Conservation (phyloP, 305 asterid species). For the Petunia hybrid region DNA sequence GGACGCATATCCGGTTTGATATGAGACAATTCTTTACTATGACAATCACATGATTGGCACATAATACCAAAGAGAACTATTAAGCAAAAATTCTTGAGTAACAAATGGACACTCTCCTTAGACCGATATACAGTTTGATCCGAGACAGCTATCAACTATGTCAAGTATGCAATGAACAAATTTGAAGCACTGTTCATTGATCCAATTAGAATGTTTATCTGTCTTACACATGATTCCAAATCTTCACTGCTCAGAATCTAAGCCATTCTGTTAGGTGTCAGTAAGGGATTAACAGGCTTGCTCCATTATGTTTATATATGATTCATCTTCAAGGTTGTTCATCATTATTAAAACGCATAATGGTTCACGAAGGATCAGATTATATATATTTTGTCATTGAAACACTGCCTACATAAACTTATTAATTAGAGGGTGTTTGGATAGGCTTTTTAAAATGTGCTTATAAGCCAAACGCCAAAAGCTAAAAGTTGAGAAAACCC, state of each 20-base stretch:
- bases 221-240: not conserved
- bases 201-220: not conserved
- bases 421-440: not conserved
- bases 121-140: not conserved
- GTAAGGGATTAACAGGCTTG: not conserved
- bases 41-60: not conserved
- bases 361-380: not conserved
- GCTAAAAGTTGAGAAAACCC: too few relatives aligned
- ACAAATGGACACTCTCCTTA: not conserved
- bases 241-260: not conserved
- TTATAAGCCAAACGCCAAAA: too few relatives aligned
- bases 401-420: not conserved
- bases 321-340: not conserved
- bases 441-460: too few relatives aligned
- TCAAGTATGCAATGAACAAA: not conserved
- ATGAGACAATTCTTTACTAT: not conserved
- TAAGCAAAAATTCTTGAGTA: not conserved
- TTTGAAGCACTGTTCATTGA: slow-evolving; percentile 7
- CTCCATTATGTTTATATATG: not conserved
- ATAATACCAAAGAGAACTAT: not conserved
- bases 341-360: slow-evolving; percentile 6
- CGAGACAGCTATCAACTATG: not conserved
- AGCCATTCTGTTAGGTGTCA: not conserved
- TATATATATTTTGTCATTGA: not conserved
- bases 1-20: not conserved